phyloP scores from a whole-genome alignment of 352 stramenopile genomes.

The Phytophthora sp. region DNA sequence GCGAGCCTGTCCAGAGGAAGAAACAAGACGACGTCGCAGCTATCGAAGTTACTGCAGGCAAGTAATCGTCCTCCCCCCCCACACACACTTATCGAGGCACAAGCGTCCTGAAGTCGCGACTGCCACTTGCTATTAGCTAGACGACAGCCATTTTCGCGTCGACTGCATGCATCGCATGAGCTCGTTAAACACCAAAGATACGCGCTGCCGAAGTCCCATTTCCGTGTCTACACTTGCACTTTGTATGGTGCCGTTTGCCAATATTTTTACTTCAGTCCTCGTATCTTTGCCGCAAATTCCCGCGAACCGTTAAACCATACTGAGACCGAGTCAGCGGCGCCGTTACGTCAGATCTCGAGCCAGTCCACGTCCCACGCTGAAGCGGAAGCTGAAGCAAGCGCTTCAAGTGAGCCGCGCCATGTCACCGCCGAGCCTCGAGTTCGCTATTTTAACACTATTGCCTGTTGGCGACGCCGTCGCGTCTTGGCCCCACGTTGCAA shows the following conservation, averaged over 20 bases:
- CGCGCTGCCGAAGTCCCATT: constrained; percentile 1
- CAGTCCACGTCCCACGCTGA: constrained; percentile 14
- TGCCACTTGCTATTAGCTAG: not conserved
- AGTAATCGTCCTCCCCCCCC: not conserved
- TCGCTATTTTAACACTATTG: constrained; percentile 33
- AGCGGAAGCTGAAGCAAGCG: constrained; percentile 20
- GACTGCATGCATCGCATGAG: not conserved
- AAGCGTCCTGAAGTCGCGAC: not conserved
- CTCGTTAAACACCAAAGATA: constrained; percentile 26
- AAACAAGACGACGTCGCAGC: constrained; percentile 1
- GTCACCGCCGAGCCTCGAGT: constrained; percentile 12
- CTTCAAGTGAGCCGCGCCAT: constrained; percentile 10
- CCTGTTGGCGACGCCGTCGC: not conserved
- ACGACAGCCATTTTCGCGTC: constrained; percentile 17
- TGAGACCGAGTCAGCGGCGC: constrained; percentile 17
- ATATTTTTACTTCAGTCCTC: constrained; percentile 19
- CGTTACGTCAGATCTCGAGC: constrained; percentile 14
- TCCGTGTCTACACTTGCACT: constrained; percentile 12
- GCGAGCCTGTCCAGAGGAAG: constrained; percentile 29
- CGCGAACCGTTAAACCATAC: constrained; percentile 24
- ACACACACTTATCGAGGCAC: constrained; percentile 2
- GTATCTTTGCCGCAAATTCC: constrained; percentile 29
- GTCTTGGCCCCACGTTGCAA: constrained; percentile 14
- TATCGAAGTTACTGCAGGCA: not conserved
- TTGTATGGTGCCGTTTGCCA: constrained; percentile 22